Evolutionary conservation across 2,329 filamentous ascomycete genomes (phyloP), one percentile per base, ranked within the genome.

Genomic region (Scytalidium sp.): DNA sequence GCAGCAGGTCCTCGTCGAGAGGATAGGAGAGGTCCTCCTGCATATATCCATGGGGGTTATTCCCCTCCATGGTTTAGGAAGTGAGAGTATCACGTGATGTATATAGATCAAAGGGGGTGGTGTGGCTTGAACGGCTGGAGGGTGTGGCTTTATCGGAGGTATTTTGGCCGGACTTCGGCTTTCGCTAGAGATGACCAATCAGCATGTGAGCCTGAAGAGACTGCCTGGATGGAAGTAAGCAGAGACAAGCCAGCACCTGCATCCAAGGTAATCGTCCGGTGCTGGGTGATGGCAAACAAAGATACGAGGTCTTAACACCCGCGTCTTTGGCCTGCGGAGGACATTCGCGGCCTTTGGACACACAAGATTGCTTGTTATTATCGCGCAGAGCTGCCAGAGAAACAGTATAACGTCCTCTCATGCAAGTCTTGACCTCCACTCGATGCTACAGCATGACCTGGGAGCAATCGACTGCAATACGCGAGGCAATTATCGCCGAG

Each of bases 1-100:
- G 50, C 32, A 64, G 54, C 39, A 64, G 23, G 23, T 64, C 61
- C 54, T 66, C 60, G 41, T 59, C 63, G 17, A 46, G 46, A 40
- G 59, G 48, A 45, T 63, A 25, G 21, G n/a, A 15, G 45, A 23
- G 41, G 25, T 19, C 59, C 15, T 60, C 59, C 3, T 52, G 53
- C 21, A 64, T 52, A 48, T 56, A 63, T 8, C 53, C 56, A 50
- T 61, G 53, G 23, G 42, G 54, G 53, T 56, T 56, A 48, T 61
- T 57, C 15, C 51, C 57, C 25, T 65, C 63, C 63, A 65, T 65
- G 15, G 25, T 54, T 20, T 17, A 19, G 46, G n/a, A 41, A 20
- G n/a, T 9, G 19, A 41, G 19, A 22, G 13, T 47, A 19, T 36
- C 32, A 36, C 32, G 32, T 41, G 45, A 47, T 19, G 45, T 17